These are phyloP conservation scores for Edaphochlamys debaryana DNA, from an alignment of 139 green algal genomes.

Conservation along the genomic window DNA sequence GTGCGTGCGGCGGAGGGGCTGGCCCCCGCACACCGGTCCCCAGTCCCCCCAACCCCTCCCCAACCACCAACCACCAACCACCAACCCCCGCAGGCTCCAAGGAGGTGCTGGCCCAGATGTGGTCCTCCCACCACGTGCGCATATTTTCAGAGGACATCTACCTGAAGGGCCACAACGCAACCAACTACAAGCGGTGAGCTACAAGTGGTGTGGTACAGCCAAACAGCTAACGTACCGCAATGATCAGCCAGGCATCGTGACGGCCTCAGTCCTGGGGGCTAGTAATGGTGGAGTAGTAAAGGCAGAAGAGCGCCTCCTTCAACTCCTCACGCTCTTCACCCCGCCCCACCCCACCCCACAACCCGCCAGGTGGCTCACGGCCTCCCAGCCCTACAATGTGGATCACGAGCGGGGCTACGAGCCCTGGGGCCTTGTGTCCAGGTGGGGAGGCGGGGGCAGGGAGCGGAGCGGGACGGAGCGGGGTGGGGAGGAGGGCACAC, in stretches of 20 bases:
- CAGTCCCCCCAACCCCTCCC: too few relatives aligned
- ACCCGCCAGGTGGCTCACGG: slow-evolving; percentile 4
- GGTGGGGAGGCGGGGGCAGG: neutral
- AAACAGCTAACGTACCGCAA: neutral
- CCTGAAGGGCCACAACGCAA: slow-evolving; percentile 15
- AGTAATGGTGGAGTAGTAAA: too few relatives aligned
- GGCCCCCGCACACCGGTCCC: too few relatives aligned
- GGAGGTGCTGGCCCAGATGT: neutral
- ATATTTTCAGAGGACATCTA: slow-evolving; percentile 22
- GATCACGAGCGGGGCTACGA: slow-evolving; percentile 8
- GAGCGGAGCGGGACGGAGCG: too few relatives aligned
- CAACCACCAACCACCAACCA: too few relatives aligned
- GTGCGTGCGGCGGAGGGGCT: too few relatives aligned
- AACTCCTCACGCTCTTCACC: too few relatives aligned
- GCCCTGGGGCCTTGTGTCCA: slow-evolving; percentile 9
- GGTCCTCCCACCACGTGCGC: slow-evolving; percentile 1
- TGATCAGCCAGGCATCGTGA: too few relatives aligned
- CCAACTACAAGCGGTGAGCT: neutral
- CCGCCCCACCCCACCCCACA: too few relatives aligned
- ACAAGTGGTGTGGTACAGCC: neutral
- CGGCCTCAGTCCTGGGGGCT: too few relatives aligned
- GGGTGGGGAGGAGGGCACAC: too few relatives aligned
- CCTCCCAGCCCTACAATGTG: neutral
- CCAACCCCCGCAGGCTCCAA: slow-evolving; percentile 16
- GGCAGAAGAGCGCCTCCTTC: too few relatives aligned